A percentile compares a stretch with the other conserved stretches of the same genome.
phyloP scores from a whole-genome alignment of 2,329 filamentous ascomycete genomes.

The Torrubiellomyces zombiae region DNA sequence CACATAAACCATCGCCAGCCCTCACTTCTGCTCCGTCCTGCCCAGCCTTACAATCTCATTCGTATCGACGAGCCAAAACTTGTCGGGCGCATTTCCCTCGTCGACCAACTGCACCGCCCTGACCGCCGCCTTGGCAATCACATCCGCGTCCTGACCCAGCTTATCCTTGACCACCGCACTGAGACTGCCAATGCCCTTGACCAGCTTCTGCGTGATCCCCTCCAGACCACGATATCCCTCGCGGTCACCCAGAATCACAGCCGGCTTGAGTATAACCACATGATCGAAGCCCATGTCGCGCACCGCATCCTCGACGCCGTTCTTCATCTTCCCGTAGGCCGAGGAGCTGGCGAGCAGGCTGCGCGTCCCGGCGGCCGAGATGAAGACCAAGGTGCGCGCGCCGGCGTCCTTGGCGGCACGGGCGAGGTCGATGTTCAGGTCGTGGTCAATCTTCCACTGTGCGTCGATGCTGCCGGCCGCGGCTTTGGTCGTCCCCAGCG shows the following conservation, averaged over 20 bases:
- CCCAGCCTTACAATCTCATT: constrained; percentile 51
- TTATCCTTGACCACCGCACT: constrained; percentile 40
- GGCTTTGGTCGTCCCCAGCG: constrained; percentile 63
- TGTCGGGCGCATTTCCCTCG: constrained; percentile 40
- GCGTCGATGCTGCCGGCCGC: constrained; percentile 59
- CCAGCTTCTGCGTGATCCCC: constrained; percentile 35
- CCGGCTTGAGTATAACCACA: constrained; percentile 58
- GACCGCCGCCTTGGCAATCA: constrained; percentile 54
- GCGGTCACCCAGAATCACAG: constrained; percentile 56
- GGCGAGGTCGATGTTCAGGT: constrained; percentile 67
- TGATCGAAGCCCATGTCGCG: constrained; percentile 58
- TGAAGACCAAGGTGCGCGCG: constrained; percentile 58
- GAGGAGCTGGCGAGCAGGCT: constrained; percentile 23
- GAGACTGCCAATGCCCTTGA: constrained; percentile 37
- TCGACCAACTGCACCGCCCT: constrained; percentile 39
- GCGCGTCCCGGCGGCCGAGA: constrained; percentile 41
- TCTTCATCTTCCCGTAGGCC: constrained; percentile 57
- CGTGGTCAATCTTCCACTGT: constrained; percentile 79
- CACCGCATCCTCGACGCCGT: constrained; percentile 67
- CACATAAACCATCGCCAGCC: too few species aligned
- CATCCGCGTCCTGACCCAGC: constrained; percentile 56
- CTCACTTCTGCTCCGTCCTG: constrained; percentile 39
- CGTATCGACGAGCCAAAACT: constrained; percentile 43
- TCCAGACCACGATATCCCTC: constrained; percentile 44
- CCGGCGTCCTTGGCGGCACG: constrained; percentile 57